Percentiles rank a stretch among this genome's conserved stretches.
Conservation (phyloP, 331 rosid species). For the Malus hybrid region DNA sequence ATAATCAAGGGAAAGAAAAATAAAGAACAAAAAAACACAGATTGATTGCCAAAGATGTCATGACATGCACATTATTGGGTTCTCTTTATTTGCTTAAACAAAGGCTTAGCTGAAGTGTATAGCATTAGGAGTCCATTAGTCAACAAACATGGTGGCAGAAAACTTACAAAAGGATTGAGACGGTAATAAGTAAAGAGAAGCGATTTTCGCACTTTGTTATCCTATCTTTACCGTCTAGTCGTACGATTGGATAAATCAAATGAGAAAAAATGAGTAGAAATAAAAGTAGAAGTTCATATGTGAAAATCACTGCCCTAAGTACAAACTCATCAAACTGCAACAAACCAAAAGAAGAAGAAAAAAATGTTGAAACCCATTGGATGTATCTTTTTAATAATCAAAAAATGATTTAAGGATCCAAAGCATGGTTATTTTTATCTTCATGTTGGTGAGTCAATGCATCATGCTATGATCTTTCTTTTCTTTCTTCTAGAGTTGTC, state of each 20-base stretch:
- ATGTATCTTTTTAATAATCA: background rate
- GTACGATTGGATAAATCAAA: background rate
- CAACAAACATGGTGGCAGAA: constrained; percentile 15
- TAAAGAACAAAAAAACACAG: background rate
- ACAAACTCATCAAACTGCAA: constrained; percentile 25
- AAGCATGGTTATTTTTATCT: constrained; percentile 17
- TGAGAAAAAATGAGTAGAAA: background rate
- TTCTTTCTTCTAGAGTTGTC: constrained; percentile 11
- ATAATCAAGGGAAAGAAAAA: background rate
- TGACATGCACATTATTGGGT: constrained; percentile 5
- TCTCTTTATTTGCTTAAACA: constrained; percentile 13
- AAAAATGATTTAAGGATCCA: constrained; percentile 25
- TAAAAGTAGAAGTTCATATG: background rate
- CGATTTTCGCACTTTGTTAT: no score
- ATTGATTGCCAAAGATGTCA: constrained; percentile 9
- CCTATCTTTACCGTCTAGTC: background rate
- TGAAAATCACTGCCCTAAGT: background rate
- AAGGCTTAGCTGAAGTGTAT: constrained; percentile 43
- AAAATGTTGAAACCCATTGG: constrained; percentile 13
- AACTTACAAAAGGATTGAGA: constrained; percentile 24
- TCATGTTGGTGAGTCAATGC: constrained; percentile 32
- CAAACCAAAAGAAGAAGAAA: background rate
- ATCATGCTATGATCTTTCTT: constrained; percentile 14
- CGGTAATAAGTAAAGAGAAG: constrained; percentile 13
- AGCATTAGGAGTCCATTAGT: constrained; percentile 33